Percentiles rank a stretch among this genome's conserved stretches.
These are phyloP conservation scores for Dioszegia crocea DNA, from an alignment of 768 basidiomycete genomes.

Conservation along the genomic window DNA sequence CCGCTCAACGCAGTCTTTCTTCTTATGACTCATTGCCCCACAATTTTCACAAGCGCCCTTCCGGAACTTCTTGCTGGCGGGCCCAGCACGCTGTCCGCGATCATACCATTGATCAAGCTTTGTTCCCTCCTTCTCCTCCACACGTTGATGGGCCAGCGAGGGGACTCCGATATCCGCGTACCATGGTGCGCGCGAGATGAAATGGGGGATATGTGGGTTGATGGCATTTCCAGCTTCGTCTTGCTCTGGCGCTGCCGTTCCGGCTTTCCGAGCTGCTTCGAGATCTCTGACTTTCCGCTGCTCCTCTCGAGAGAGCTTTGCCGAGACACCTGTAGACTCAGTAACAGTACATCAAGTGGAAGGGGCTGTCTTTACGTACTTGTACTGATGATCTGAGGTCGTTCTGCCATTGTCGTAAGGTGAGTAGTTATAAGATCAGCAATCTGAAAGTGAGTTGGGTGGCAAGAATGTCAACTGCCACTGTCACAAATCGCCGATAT, in stretches of 20 bases:
- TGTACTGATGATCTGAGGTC: constrained; percentile 14
- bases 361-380: no score
- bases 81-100: constrained; percentile 64
- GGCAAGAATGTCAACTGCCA: constrained; percentile 2
- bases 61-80: constrained; percentile 91
- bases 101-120: constrained; percentile 91
- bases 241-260: constrained; percentile 91
- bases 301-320: constrained; percentile 90
- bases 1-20: constrained; percentile 86
- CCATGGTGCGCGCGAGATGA: constrained; percentile 98
- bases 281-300: constrained; percentile 93
- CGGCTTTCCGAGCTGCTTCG: constrained; percentile 96
- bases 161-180: constrained; percentile 88
- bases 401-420: constrained; percentile 14
- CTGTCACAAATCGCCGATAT: constrained; percentile 10
- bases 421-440: background rate
- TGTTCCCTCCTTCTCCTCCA: constrained; percentile 58
- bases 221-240: constrained; percentile 94
- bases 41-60: constrained; percentile 99
- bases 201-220: constrained; percentile 99
- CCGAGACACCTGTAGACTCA: constrained; percentile 36
- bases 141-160: constrained; percentile 85
- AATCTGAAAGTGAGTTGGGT: background rate
- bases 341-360: background rate
- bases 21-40: constrained; percentile 90